Conservation (phyloP, 495 filamentous ascomycete genomes). For the Mytilinidion resinicola region DNA sequence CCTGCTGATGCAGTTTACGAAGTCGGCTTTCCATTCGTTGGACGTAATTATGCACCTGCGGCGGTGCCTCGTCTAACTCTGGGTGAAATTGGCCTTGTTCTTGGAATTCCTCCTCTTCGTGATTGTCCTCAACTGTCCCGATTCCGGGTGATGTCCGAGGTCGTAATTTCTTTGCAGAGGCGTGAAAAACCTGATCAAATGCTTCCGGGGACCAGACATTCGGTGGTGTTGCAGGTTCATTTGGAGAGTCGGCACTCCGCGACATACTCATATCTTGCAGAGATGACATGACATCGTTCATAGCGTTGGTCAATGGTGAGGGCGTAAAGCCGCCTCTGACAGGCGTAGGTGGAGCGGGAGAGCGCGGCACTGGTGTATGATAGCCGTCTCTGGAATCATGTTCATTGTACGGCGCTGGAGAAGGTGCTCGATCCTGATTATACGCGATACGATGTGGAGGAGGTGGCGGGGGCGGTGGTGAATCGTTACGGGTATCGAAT, state of each 20-base stretch:
- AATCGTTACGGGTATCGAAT: conserved; percentile 24
- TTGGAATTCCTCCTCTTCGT: conserved; percentile 37
- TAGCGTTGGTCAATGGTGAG: conserved; percentile 84
- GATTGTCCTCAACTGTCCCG: conserved; percentile 41
- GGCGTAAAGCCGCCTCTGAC: conserved; percentile 67
- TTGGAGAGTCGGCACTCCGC: conserved; percentile 43
- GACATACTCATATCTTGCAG: conserved; percentile 78
- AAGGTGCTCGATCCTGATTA: conserved; percentile 32
- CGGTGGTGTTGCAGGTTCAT: conserved; percentile 44
- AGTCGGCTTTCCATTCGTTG: conserved; percentile 82
- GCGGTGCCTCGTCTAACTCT: conserved; percentile 49
- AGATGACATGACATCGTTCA: conserved; percentile 98
- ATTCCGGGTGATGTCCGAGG: conserved; percentile 72
- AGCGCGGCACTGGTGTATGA: conserved; percentile 56
- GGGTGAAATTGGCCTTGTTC: conserved; percentile 2
- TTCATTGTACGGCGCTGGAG: conserved; percentile 27
- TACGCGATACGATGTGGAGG: conserved; percentile 39
- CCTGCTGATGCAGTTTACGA: conserved; percentile 57
- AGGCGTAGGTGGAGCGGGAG: conserved; percentile 57
- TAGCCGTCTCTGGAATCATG: conserved; percentile 31
- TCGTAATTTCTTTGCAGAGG: conserved; percentile 40
- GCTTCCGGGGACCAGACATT: conserved; percentile 91
- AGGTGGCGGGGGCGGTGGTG: conserved; percentile 40
- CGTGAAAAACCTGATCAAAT: conserved; percentile 56
- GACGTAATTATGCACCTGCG: conserved; percentile 75